Evolutionary conservation across 805 yeast species (phyloP).

Genomic region (Nematodospora valgi): DNA sequence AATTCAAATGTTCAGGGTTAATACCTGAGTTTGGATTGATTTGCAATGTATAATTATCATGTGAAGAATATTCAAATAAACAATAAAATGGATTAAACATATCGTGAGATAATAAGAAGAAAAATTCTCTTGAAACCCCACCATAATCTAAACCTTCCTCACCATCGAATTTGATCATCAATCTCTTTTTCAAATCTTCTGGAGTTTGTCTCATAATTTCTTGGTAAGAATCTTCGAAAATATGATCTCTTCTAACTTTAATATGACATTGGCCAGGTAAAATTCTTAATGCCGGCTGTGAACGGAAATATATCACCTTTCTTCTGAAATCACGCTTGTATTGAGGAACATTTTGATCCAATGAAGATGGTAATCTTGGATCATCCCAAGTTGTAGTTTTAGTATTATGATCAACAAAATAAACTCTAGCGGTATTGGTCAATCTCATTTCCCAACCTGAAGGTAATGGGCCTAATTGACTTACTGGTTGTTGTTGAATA

Average conservation of each 20-base stretch:
- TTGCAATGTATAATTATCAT: slow-evolving; percentile 96
- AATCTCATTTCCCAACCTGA: slow-evolving; percentile 99
- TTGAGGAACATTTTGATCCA: slow-evolving; percentile 98
- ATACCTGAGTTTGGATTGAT: slow-evolving; percentile 96
- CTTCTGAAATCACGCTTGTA: slow-evolving; percentile 98
- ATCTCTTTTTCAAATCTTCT: slow-evolving; percentile 93
- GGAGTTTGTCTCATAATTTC: slow-evolving; percentile 99
- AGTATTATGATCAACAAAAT: slow-evolving; percentile 98
- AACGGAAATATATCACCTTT: slow-evolving; percentile 94
- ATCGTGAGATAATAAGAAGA: slow-evolving; percentile 93
- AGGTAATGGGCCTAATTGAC: slow-evolving; percentile 96
- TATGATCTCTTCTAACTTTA: slow-evolving; percentile 93
- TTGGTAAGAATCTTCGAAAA: slow-evolving; percentile 96
- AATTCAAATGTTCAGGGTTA: slow-evolving; percentile 96
- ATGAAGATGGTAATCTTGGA: slow-evolving; percentile 94
- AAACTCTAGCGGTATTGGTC: slow-evolving; percentile 97
- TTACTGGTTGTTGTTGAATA: slow-evolving; percentile 95
- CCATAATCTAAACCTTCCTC: slow-evolving; percentile 99
- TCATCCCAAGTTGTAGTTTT: slow-evolving; percentile 99
- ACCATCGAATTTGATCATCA: slow-evolving; percentile 98
- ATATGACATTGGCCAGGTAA: slow-evolving; percentile 98
- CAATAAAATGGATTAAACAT: slow-evolving; percentile 99
- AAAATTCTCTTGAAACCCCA: slow-evolving; percentile 98
- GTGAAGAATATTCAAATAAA: slow-evolving; percentile 94
- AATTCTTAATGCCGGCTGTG: slow-evolving; percentile 96